A percentile compares a stretch with the other conserved stretches of the same genome.
These are phyloP conservation scores for Chalciporus sphaerocephalus DNA, from an alignment of 768 basidiomycete genomes.

Conservation along the genomic window DNA sequence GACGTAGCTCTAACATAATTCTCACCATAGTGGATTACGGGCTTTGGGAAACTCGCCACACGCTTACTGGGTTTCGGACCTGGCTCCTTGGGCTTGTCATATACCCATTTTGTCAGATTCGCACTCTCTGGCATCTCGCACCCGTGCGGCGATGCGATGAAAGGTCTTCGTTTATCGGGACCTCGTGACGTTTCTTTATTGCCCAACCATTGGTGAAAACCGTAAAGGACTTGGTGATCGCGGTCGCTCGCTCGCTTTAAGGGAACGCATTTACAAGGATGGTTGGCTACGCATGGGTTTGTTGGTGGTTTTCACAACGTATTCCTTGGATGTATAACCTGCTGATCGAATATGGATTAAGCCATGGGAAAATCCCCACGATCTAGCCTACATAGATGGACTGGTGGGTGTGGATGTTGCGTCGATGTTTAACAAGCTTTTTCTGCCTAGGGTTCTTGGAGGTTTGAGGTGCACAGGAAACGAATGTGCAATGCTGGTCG, in stretches of 20 bases:
- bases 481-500: too few species aligned
- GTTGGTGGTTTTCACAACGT: slow-evolving; percentile 23
- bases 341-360: too few species aligned
- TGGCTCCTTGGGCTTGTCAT: too few species aligned
- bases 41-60: slow-evolving; percentile 10
- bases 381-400: too few species aligned
- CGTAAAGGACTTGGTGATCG: slow-evolving; percentile 30
- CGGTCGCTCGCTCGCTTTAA: slow-evolving; percentile 8
- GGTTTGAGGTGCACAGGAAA: too few species aligned
- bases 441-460: background rate
- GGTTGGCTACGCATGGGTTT: slow-evolving; percentile 29
- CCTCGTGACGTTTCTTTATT: slow-evolving; percentile 24
- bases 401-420: too few species aligned
- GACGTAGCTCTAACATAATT: background rate
- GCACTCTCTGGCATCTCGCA: too few species aligned
- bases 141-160: too few species aligned
- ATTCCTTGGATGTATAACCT: background rate
- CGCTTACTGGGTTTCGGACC: too few species aligned
- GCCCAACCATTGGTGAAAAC: slow-evolving; percentile 33
- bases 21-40: slow-evolving; percentile 12
- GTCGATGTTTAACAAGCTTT: too few species aligned
- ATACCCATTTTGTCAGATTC: too few species aligned
- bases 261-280: slow-evolving; percentile 1
- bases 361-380: too few species aligned
- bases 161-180: background rate